A percentile compares a stretch with the other conserved stretches of the same genome.
Evolutionary conservation across 257 asterid species (phyloP).

Genomic region (Cynanchum wilfordii): DNA sequence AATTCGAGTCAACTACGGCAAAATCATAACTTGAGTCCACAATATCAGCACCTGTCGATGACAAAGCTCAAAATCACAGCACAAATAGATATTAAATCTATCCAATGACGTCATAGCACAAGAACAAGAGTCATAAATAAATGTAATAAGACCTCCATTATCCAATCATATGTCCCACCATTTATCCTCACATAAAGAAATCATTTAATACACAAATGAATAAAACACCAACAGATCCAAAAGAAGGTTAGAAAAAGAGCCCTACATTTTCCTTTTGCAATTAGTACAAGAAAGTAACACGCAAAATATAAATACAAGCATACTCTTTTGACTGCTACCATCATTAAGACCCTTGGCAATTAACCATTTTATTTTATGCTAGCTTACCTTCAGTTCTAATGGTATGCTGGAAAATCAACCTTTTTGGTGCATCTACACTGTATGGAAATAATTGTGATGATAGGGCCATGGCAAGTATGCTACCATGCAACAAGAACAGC

Average conservation of each 20-base stretch:
- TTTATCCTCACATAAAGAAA: neutral
- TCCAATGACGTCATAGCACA: neutral
- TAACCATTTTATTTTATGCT: slow-evolving; percentile 6
- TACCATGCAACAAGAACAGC: slow-evolving; percentile 60
- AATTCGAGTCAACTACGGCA: slow-evolving; percentile 83
- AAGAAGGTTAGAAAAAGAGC: neutral
- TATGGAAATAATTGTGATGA: slow-evolving; percentile 92
- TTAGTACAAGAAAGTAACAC: neutral
- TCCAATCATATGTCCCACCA: neutral
- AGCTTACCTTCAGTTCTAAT: slow-evolving; percentile 62
- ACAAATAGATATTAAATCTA: neutral
- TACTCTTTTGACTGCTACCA: slow-evolving; percentile 2
- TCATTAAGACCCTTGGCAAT: neutral
- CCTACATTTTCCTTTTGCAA: neutral
- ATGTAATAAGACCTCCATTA: neutral
- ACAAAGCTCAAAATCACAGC: slow-evolving; percentile 19
- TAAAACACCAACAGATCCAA: neutral
- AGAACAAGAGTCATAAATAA: neutral
- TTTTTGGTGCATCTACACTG: slow-evolving; percentile 93
- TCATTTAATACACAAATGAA: too few relatives aligned
- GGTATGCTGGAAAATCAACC: slow-evolving; percentile 84
- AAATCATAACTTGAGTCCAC: slow-evolving; percentile 68
- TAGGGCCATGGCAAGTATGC: slow-evolving; percentile 69
- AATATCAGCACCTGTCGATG: slow-evolving; percentile 56
- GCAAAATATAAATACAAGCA: neutral